Percentiles rank a stretch among this genome's conserved stretches.
Evolutionary conservation across 306 rosid species (phyloP).

Genomic region (Hippophae rhamnoides): DNA sequence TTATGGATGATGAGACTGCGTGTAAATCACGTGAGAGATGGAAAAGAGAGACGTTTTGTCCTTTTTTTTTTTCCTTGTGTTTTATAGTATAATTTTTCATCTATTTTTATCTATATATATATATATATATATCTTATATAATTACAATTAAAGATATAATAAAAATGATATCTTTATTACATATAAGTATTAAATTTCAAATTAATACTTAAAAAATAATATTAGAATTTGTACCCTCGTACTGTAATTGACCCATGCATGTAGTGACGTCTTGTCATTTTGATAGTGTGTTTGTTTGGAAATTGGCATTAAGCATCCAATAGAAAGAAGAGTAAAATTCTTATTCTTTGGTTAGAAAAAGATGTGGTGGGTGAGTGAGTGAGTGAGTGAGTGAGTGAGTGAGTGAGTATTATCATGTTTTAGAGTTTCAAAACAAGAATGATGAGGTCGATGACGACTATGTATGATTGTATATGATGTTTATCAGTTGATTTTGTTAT

Average conservation of each 20-base stretch:
- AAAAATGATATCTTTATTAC: no score
- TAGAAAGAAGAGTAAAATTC: neutral
- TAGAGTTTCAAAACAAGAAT: conserved; percentile 46
- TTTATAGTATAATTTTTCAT: neutral
- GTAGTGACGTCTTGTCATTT: no score
- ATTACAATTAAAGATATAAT: no score
- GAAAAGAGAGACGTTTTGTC: conserved; percentile 11
- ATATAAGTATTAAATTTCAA: no score
- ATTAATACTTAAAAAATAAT: no score
- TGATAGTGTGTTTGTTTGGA: no score
- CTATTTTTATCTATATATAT: no score
- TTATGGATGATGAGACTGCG: conserved; percentile 11
- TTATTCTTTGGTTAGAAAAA: conserved; percentile 2
- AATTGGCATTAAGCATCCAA: neutral
- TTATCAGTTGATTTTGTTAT: conserved; percentile 24
- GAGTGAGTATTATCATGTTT: neutral
- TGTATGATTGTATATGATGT: conserved; percentile 19
- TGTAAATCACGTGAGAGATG: conserved; percentile 23
- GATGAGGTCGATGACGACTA: conserved; percentile 44
- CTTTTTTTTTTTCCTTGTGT: no score
- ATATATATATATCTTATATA: neutral
- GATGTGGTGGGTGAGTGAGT: conserved; percentile 1
- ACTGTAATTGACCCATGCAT: no score
- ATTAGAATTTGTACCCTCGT: no score
- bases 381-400: neutral